A percentile compares a stretch with the other conserved stretches of the same genome.
phyloP scores from a whole-genome alignment of 352 stramenopile genomes.

The Achlya hypogyna region DNA sequence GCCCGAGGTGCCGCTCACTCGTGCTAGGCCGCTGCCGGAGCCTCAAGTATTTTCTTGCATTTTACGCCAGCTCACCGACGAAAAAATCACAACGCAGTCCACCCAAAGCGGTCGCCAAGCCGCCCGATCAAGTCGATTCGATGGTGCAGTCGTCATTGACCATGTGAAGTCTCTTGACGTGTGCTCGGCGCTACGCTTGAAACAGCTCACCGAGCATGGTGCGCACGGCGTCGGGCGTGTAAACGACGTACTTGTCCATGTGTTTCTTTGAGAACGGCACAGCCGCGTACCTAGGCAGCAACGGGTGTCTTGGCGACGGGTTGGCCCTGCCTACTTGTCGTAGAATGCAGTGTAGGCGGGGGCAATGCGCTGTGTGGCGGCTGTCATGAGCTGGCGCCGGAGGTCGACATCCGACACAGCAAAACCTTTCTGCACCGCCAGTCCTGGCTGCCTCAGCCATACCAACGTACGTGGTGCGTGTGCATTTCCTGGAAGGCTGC shows the following conservation, averaged over 20 bases:
- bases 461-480: slow-evolving; percentile 33
- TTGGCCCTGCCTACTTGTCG: slow-evolving; percentile 81
- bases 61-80: background rate
- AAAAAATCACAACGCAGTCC: background rate
- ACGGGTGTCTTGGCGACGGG: too few species aligned
- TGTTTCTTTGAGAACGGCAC: slow-evolving; percentile 91
- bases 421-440: slow-evolving; percentile 45
- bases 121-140: background rate
- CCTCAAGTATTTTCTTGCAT: slow-evolving; percentile 16
- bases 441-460: slow-evolving; percentile 43
- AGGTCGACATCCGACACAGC: slow-evolving; percentile 82
- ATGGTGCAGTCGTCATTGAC: background rate
- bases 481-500: slow-evolving; percentile 55
- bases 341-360: slow-evolving; percentile 87
- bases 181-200: slow-evolving; percentile 31
- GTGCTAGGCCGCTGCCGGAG: slow-evolving; percentile 8
- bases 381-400: slow-evolving; percentile 74
- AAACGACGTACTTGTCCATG: slow-evolving; percentile 83
- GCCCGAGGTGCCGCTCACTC: background rate
- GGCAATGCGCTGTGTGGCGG: slow-evolving; percentile 77
- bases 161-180: background rate
- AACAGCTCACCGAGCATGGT: slow-evolving; percentile 80
- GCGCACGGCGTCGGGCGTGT: slow-evolving; percentile 73
- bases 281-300: slow-evolving; percentile 76
- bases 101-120: background rate